Evolutionary conservation across 306 rosid genomes (phyloP), one percentile per base, ranked within the genome.

Genomic region (Rosa multiflora): DNA sequence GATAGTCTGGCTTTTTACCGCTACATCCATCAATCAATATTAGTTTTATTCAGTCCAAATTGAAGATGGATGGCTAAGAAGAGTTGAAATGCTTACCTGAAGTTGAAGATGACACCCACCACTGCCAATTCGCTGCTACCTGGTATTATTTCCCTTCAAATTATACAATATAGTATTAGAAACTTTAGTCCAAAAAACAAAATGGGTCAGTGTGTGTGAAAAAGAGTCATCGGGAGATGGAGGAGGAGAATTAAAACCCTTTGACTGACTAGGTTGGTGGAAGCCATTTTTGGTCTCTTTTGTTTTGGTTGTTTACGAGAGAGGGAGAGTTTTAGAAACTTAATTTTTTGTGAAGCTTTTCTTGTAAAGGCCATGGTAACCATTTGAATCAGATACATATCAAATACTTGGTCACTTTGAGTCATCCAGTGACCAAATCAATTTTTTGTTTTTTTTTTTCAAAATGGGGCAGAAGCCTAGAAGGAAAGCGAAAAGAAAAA

Each of bases 1-100:
- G 92, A 69, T 92, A 92, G 4, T 92, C 92, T 43, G 99, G 99
- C 77, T 91, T 92, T 76, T 88, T 95, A 48, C 99, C 99, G 76
- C 99, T 95, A 85, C 80, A n/a, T 76, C 12, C 58, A 70, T 26
- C 29, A 26, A 26, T 39, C 20, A 61, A 21, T 4, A 35, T 23
- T 59, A 37, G 12, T 5, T 39, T 3, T 0, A 26, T 21, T 70
- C 20, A 67, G 39, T 69, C 49, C 48, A 75, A 74, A 12, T 21
- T 21, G 67, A 26, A 61, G 35, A 26, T 61, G 67, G 35, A 5
- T 9, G 39, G 39, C 3, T 26, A 26, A 59, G 17, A 76, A 39
- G 80, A 75, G 48, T 47, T 58, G 58, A 26, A 42, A 10, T 17
- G 48, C 62, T 26, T 53, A 92, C 98, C 99, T 78, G 53, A 94